A percentile compares a stretch with the other conserved stretches of the same genome.
These are phyloP conservation scores for Colletotrichum liriopes DNA, from an alignment of 2,329 filamentous ascomycete species.

Conservation along the genomic window DNA sequence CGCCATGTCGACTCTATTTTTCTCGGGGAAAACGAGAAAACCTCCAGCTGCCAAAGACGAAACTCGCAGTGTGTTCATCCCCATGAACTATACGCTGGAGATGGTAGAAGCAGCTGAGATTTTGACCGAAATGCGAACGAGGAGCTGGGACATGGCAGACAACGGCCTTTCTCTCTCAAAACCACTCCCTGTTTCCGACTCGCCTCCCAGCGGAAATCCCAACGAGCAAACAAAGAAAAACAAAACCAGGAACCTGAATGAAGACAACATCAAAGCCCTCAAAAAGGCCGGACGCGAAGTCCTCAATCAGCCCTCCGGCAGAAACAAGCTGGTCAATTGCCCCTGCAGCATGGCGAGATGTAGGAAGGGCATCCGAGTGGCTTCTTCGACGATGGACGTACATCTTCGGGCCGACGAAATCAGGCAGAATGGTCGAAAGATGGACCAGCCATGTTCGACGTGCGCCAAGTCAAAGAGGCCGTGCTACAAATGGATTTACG, in stretches of 20 bases:
- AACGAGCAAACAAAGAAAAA: not conserved
- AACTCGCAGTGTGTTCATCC: not conserved
- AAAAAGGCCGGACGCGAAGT: not conserved
- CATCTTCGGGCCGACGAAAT: not conserved
- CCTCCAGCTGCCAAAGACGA: not conserved
- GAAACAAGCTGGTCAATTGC: not conserved
- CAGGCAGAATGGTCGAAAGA: not conserved
- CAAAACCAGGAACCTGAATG: accelerated
- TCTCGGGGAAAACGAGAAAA: too few relatives aligned
- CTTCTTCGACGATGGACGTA: not conserved
- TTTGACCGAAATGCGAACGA: not conserved
- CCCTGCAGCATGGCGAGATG: not conserved
- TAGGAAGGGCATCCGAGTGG: not conserved
- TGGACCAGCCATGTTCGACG: not conserved
- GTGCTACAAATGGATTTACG: not conserved
- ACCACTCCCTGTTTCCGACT: not conserved
- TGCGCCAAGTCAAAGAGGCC: not conserved
- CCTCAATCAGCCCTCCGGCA: not conserved
- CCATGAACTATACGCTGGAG: not conserved
- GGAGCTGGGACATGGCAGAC: not conserved
- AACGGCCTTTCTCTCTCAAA: not conserved
- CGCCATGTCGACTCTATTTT: not conserved
- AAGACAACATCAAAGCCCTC: too few relatives aligned
- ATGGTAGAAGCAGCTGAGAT: not conserved
- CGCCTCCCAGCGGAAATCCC: not conserved